Percentiles rank a stretch among this genome's conserved stretches.
phyloP scores from a whole-genome alignment of 2,329 filamentous ascomycete genomes.

The Graphilbum fragrans region DNA sequence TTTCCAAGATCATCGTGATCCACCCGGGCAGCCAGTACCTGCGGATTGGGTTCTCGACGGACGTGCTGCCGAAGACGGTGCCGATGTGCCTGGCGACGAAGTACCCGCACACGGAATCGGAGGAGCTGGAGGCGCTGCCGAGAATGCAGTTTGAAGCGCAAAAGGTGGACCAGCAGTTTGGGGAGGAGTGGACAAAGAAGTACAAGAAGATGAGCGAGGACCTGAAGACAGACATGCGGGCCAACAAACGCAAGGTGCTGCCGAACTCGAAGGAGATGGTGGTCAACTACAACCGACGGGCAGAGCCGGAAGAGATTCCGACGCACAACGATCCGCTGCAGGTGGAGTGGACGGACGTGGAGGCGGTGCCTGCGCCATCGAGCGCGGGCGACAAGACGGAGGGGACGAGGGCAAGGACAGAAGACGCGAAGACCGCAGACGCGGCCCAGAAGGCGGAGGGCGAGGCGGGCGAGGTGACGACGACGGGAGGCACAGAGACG shows the following conservation, averaged over 20 bases:
- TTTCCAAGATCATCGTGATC: slow-evolving; percentile 87
- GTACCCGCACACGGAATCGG: slow-evolving; percentile 67
- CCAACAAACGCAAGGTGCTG: slow-evolving; percentile 86
- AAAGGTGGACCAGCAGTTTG: slow-evolving; percentile 67
- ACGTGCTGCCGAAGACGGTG: slow-evolving; percentile 85
- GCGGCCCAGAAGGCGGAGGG: neutral
- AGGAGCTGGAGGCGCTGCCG: slow-evolving; percentile 70
- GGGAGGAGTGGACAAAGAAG: slow-evolving; percentile 63
- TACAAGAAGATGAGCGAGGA: slow-evolving; percentile 78
- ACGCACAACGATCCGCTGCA: slow-evolving; percentile 91
- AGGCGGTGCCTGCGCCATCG: slow-evolving; percentile 16
- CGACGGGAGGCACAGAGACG: neutral
- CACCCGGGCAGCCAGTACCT: slow-evolving; percentile 94
- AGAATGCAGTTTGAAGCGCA: slow-evolving; percentile 52
- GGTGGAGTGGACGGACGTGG: slow-evolving; percentile 88
- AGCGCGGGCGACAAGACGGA: neutral
- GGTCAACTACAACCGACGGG: slow-evolving; percentile 82
- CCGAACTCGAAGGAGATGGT: slow-evolving; percentile 97
- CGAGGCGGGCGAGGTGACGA: neutral
- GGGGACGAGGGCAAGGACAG: neutral
- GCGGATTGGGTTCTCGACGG: slow-evolving; percentile 87
- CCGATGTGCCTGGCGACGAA: slow-evolving; percentile 85
- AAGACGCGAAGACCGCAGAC: too few species aligned
- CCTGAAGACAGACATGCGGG: slow-evolving; percentile 79
- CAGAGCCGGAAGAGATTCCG: slow-evolving; percentile 73